Conservation (phyloP, 75 land plant species). For the Cunninghamia lanceolata region DNA sequence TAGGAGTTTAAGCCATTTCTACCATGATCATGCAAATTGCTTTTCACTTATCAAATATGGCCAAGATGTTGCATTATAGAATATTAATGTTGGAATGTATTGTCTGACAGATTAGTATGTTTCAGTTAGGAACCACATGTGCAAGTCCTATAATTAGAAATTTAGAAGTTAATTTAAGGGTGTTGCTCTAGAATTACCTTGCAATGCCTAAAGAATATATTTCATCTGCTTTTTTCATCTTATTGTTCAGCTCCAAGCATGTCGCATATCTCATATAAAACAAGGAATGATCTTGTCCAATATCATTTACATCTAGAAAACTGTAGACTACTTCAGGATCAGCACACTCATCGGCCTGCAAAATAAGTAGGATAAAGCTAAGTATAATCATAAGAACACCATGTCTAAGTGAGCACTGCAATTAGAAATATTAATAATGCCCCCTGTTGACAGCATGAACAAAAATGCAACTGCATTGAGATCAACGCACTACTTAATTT, state of each 20-base stretch:
- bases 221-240: constrained; percentile 65
- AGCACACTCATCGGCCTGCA: constrained; percentile 86
- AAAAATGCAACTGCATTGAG: not conserved
- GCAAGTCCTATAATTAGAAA: not conserved
- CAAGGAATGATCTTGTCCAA: constrained; percentile 77
- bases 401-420: not conserved
- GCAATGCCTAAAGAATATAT: constrained; percentile 81
- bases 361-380: not conserved
- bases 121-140: not conserved
- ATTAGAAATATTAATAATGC: not conserved
- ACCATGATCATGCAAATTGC: not conserved
- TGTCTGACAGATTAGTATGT: not conserved
- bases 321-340: constrained; percentile 81
- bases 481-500: not conserved
- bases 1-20: not conserved
- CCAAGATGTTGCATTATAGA: not conserved
- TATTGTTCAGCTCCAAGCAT: constrained; percentile 69
- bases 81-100: not conserved
- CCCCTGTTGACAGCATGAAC: not conserved
- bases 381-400: not conserved
- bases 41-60: not conserved
- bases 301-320: constrained; percentile 76
- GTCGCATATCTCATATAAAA: constrained; percentile 75
- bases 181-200: constrained; percentile 44
- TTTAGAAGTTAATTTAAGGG: not conserved